phyloP scores from a whole-genome alignment of 2,329 filamentous ascomycete genomes.

The Biscogniauxia marginata region DNA sequence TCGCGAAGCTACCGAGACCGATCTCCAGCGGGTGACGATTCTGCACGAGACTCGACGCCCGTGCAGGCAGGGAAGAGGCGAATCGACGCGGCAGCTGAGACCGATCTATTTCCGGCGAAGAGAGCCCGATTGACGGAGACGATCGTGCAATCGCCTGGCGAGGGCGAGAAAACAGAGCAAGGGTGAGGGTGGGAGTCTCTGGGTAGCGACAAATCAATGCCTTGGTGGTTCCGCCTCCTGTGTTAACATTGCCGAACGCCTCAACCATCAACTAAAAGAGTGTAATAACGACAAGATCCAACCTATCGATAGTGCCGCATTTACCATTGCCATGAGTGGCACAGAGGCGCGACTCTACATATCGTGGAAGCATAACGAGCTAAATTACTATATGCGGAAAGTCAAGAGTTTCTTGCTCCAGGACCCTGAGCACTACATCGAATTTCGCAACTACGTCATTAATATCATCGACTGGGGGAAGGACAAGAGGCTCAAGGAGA shows the following conservation, averaged over 20 bases:
- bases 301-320: constrained; percentile 29
- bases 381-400: constrained; percentile 30
- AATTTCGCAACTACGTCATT: constrained; percentile 33
- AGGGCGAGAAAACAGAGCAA: too few species aligned
- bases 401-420: constrained; percentile 33
- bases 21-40: too few species aligned
- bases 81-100: too few species aligned
- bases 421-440: constrained; percentile 25
- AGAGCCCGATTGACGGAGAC: too few species aligned
- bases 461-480: constrained; percentile 39
- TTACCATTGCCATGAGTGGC: constrained; percentile 35
- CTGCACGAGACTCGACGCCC: too few species aligned
- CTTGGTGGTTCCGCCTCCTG: constrained; percentile 32
- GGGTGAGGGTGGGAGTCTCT: constrained; percentile 32
- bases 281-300: constrained; percentile 18
- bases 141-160: too few species aligned
- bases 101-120: too few species aligned
- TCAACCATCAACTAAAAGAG: constrained; percentile 4
- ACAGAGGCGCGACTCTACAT: constrained; percentile 34
- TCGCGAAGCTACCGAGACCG: too few species aligned
- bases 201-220: constrained; percentile 38
- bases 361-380: constrained; percentile 35
- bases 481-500: constrained; percentile 26
- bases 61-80: too few species aligned
- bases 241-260: constrained; percentile 28